Evolutionary conservation across 306 rosid species (phyloP), one percentile per base, ranked within the genome.

Genomic region (Inga leiocalycina): DNA sequence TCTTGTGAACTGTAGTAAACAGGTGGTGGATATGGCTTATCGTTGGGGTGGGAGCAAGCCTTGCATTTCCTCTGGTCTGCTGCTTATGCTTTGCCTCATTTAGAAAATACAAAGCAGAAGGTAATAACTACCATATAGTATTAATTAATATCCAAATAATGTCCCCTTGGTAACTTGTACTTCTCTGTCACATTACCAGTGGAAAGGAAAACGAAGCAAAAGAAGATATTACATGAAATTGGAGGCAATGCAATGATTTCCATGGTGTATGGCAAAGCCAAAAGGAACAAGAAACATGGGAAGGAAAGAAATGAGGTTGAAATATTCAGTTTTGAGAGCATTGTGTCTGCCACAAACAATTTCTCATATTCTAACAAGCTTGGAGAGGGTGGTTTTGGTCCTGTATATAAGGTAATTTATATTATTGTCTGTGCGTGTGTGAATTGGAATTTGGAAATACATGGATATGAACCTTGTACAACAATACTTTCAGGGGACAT

Each of bases 341-440:
- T 88, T 46, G 71, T 54, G 32, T 30, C 61, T 44, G 89, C 86
- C 16, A 70, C 89, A 16, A 46, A 79, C 59, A 82, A 80, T 56
- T 86, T 88, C 57, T 86, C 82, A 43, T n/a, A 35, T 19, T 61
- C 11, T 62, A 84, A 86, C n/a, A 81, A 81, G 84, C 59, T 81
- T 4, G 90, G 86, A 32, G 48, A 82, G n/a, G 90, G 83, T 6
- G 75, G 90, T 34, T 87, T 71, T 81, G 90, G 88, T 14, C 64
- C 71, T 3, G 87, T 87, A 52, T 84, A 87, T 39, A 84, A 80
- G 85, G 89, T 86, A 77, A 41, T 27, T 1, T 27, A 27, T 27
- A 3, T 6, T 16, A 16, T 19, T 54, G 62, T 52, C 1, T 1
- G 30, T 27, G 24, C 6, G 24, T 19, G 24, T 54, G 62, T 1